Evolutionary conservation across 1,284 basidiomycete species (phyloP), one percentile per base, ranked within the genome.

Genomic region (Sporisorium iseilematis-ciliati): DNA sequence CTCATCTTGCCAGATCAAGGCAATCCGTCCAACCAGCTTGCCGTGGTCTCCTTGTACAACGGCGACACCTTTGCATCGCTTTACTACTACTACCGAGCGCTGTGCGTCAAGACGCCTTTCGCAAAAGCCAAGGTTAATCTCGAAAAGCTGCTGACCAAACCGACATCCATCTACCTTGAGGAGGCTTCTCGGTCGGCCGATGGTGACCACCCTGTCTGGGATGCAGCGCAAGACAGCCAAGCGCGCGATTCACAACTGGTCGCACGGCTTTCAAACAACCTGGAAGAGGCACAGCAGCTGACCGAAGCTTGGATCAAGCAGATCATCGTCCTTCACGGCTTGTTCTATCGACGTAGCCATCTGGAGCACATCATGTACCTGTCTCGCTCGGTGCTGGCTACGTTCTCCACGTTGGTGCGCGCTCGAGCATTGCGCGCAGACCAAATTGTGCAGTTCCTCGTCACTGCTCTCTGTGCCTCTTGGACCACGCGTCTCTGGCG

Each of bases 21-120:
- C 57, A 95, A 96, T 80, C 91, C 96, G 1, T 96, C 92, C 43
- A 96, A 98, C 84, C 95, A 98, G 86, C 90, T 99, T 29, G 96
- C 95, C 1, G 95, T 98, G 52, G 89, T 99, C 29, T 90, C 94
- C 2, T 91, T 91, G 23, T 95, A 95, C 85, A 88, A 91, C 78
- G 89, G 89, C 71, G 94, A 97, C 85, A 88, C 89, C n/a, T 94
- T 97, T 77, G 87, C 88, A 29, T 91, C 93, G 31, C 87, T 93
- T 16, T 90, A 93, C 75, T 91, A 95, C 84, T 96, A 97, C 86
- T 95, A 95, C 82, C 91, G 94, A 41, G 93, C 96, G 0, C 87
- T 98, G 7, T 96, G 94, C 79, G 92, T 95, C 50, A 89, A 89
- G 31, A 89, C 90, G 61, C 93, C 94, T 0, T 98, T 95, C 86